phyloP scores from a whole-genome alignment of 108 stramenopile species.

The Discostella stelligeroides region DNA sequence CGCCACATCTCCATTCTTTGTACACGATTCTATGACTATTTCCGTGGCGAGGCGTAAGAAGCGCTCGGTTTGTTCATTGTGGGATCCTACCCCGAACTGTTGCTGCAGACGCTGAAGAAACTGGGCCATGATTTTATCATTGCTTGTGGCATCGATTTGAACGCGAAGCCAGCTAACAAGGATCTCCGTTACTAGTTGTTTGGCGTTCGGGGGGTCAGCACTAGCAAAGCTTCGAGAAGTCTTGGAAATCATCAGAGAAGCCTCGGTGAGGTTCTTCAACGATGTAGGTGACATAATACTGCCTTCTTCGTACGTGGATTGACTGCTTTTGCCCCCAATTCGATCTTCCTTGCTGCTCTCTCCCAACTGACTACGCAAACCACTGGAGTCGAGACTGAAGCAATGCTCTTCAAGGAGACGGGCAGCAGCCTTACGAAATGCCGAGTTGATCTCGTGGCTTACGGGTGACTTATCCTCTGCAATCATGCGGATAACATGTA shows the following conservation, averaged over 20 bases:
- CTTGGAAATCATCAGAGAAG: conserved; percentile 71
- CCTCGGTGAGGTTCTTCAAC: conserved; percentile 57
- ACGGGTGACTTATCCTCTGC: conserved; percentile 77
- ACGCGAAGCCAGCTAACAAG: conserved; percentile 97
- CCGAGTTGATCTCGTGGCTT: conserved; percentile 63
- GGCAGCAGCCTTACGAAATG: conserved; percentile 76
- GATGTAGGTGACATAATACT: conserved; percentile 75
- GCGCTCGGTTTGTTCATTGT: conserved; percentile 92
- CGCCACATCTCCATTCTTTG: conserved; percentile 56
- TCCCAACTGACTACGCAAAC: conserved; percentile 19
- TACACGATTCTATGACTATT: conserved; percentile 87
- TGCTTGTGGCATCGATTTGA: conserved; percentile 77
- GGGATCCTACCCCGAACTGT: conserved; percentile 88
- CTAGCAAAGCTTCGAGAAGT: conserved; percentile 59
- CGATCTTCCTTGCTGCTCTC: conserved; percentile 10
- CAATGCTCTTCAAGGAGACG: conserved; percentile 85
- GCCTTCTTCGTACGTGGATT: conserved; percentile 53
- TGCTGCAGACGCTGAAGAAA: conserved; percentile 90
- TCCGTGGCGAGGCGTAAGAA: conserved; percentile 93
- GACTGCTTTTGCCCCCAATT: no score
- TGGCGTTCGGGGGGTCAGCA: conserved; percentile 79
- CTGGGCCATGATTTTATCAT: conserved; percentile 88
- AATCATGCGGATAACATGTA: conserved; percentile 87
- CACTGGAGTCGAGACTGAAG: conserved; percentile 31
- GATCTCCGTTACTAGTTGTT: conserved; percentile 87